These are phyloP conservation scores for Selaginella tamariscina DNA, from an alignment of 75 land plant species.

Conservation along the genomic window DNA sequence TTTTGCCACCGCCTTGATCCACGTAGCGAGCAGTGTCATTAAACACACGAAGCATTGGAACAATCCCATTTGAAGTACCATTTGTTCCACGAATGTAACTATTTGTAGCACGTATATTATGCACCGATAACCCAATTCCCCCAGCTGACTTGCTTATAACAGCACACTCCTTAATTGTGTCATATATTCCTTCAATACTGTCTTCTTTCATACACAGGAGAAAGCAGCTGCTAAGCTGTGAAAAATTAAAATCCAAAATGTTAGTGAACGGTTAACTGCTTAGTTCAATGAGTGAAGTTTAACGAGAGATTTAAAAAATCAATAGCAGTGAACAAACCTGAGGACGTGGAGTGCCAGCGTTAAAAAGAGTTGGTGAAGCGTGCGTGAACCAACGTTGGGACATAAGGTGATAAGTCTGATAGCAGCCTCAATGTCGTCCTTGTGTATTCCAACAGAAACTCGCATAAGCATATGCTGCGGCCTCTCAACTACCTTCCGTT, in stretches of 20 bases:
- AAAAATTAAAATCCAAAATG: neutral
- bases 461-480: slow-evolving; percentile 99
- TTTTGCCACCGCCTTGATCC: slow-evolving; percentile 99
- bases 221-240: slow-evolving; percentile 96
- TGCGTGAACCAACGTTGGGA: slow-evolving; percentile 98
- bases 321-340: slow-evolving; percentile 36
- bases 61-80: slow-evolving; percentile 96
- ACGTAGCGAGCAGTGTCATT: slow-evolving; percentile 99
- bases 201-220: slow-evolving; percentile 97
- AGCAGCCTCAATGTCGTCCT: slow-evolving; percentile 70
- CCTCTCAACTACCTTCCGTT: slow-evolving; percentile 75
- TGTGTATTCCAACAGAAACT: slow-evolving; percentile 91
- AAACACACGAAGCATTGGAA: slow-evolving; percentile 94
- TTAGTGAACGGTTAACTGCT: too few relatives aligned
- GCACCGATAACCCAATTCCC: slow-evolving; percentile 87
- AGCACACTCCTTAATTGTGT: slow-evolving; percentile 97
- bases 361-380: slow-evolving; percentile 96
- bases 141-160: slow-evolving; percentile 96
- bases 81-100: slow-evolving; percentile 98
- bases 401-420: slow-evolving; percentile 82
- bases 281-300: neutral
- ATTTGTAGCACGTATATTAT: slow-evolving; percentile 85
- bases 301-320: neutral
- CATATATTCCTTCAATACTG: slow-evolving; percentile 97
- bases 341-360: slow-evolving; percentile 92